Percentiles rank a stretch among this genome's conserved stretches.
phyloP scores from a whole-genome alignment of 371 early-diverging fungal species.

The Catenaria anguillulae region DNA sequence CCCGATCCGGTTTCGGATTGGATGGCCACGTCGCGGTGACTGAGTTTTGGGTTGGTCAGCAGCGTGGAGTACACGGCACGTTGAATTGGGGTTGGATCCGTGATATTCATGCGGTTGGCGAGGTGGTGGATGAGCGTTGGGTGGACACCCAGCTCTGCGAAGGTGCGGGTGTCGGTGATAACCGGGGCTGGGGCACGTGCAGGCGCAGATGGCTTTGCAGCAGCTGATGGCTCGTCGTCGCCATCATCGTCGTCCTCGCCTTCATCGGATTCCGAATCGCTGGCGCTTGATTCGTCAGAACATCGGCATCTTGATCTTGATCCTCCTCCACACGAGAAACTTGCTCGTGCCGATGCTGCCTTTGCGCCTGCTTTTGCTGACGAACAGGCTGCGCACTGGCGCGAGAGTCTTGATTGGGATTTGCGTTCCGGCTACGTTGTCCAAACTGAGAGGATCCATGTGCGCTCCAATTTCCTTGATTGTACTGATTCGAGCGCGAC shows the following conservation, averaged over 20 bases:
- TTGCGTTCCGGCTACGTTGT: too few species aligned
- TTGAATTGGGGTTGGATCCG: conserved; percentile 54
- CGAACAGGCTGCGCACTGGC: too few species aligned
- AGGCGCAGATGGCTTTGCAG: not conserved
- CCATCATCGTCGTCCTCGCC: not conserved
- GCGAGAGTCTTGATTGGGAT: too few species aligned
- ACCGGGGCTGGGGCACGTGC: not conserved
- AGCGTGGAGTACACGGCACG: conserved; percentile 47
- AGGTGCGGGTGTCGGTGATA: conserved; percentile 21
- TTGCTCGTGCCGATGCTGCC: too few species aligned
- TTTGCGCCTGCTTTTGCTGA: too few species aligned
- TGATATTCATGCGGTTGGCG: conserved; percentile 41
- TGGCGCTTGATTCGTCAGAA: too few species aligned
- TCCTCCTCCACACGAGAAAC: too few species aligned
- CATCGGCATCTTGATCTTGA: too few species aligned
- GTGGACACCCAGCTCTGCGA: conserved; percentile 58
- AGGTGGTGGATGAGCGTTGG: conserved; percentile 47
- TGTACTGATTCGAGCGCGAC: too few species aligned
- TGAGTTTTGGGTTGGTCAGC: conserved; percentile 24
- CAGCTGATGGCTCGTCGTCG: not conserved
- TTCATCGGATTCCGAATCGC: too few species aligned
- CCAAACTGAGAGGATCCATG: too few species aligned
- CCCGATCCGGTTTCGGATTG: conserved; percentile 97
- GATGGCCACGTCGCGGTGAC: conserved; percentile 57
- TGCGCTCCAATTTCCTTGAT: too few species aligned